Conservation (phyloP, 257 asterid species). For the Salvia hispanica region DNA sequence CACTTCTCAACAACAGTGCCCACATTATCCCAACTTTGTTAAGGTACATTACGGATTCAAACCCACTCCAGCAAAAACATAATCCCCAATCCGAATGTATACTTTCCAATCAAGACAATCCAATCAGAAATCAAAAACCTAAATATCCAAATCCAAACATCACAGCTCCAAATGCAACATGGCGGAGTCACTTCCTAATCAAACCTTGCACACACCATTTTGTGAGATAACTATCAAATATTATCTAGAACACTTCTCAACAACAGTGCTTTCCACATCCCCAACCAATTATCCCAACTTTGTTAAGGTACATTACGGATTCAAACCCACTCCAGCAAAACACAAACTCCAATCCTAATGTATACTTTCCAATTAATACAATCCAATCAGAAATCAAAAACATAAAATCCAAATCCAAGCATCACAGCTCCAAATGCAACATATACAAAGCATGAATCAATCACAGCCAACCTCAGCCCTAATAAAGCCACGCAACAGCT, state of each 20-base stretch:
- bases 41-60: background rate
- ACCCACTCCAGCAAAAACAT: background rate
- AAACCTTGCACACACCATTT: background rate
- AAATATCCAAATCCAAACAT: background rate
- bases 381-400: conserved; percentile 10
- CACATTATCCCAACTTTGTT: background rate
- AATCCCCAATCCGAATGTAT: background rate
- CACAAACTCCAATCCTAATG: background rate
- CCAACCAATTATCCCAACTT: background rate
- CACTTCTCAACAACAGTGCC: background rate
- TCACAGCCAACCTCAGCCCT: conserved; percentile 23
- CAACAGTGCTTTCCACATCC: background rate
- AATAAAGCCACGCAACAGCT: conserved; percentile 10
- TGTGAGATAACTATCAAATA: background rate
- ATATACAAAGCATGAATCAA: no score
- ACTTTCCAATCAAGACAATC: background rate
- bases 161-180: no score
- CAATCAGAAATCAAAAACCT: conserved; percentile 10
- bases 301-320: background rate
- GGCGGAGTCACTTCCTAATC: background rate
- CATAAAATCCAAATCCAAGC: conserved; percentile 1
- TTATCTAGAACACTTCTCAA: background rate
- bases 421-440: no score
- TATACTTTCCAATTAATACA: background rate
- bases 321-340: background rate